Conservation (phyloP, 495 filamentous ascomycete genomes). For the Physcia stellaris region DNA sequence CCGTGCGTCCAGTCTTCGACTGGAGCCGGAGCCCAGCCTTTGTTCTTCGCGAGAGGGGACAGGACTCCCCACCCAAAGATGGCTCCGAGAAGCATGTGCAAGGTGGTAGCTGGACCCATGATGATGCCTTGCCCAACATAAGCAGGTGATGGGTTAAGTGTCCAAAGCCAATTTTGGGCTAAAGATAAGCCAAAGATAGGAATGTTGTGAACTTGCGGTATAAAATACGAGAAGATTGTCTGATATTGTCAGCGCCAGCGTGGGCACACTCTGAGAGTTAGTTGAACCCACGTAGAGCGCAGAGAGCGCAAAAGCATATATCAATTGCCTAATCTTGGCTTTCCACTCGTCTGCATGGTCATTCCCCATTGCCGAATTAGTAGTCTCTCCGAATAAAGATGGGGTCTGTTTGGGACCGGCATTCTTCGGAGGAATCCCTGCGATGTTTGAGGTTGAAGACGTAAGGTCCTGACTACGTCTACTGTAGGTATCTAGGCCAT, state of each 20-base stretch:
- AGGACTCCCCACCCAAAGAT: slow-evolving; percentile 83
- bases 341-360: slow-evolving; percentile 41
- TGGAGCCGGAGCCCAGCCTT: slow-evolving; percentile 78
- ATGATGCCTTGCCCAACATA: slow-evolving; percentile 73
- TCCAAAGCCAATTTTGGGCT: slow-evolving; percentile 83
- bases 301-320: slow-evolving; percentile 43
- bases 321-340: slow-evolving; percentile 44
- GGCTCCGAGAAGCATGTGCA: slow-evolving; percentile 92
- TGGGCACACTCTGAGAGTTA: not conserved
- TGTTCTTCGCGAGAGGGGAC: slow-evolving; percentile 71
- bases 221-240: slow-evolving; percentile 86
- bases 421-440: slow-evolving; percentile 4
- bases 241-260: slow-evolving; percentile 17
- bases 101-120: slow-evolving; percentile 81
- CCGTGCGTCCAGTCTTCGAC: slow-evolving; percentile 81
- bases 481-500: slow-evolving; percentile 17
- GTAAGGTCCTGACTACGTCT: slow-evolving; percentile 15
- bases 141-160: slow-evolving; percentile 84
- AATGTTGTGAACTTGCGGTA: slow-evolving; percentile 70
- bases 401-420: slow-evolving; percentile 8
- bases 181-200: slow-evolving; percentile 69
- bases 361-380: too few species aligned
- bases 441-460: slow-evolving; percentile 3
- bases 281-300: slow-evolving; percentile 33
- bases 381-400: slow-evolving; percentile 16